phyloP scores from a whole-genome alignment of 257 asterid genomes.

The Lithospermum erythrorhizon region DNA sequence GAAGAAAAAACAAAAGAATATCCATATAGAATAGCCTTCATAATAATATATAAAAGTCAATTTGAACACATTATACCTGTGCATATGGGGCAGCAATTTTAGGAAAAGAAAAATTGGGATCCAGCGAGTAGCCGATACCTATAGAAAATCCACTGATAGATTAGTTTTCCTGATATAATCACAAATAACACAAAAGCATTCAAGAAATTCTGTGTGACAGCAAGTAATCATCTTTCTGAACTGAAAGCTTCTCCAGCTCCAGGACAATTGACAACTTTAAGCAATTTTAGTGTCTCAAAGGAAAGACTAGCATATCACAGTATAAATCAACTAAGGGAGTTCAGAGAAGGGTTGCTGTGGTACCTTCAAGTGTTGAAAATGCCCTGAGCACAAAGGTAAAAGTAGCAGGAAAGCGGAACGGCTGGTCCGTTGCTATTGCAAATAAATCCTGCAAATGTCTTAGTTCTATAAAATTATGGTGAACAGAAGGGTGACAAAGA shows the following conservation, averaged over 20 bases:
- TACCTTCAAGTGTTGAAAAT: slow-evolving; percentile 96
- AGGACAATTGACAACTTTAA: no score
- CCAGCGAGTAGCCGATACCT: slow-evolving; percentile 83
- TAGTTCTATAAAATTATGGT: no score
- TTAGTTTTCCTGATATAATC: not conserved
- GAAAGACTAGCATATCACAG: not conserved
- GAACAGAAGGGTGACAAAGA: not conserved
- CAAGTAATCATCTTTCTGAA: no score
- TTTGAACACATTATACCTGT: slow-evolving; percentile 33
- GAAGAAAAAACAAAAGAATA: no score
- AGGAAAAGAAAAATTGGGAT: slow-evolving; percentile 80
- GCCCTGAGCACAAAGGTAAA: slow-evolving; percentile 91
- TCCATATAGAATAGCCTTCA: no score
- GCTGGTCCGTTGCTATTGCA: slow-evolving; percentile 97
- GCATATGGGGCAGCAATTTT: slow-evolving; percentile 97
- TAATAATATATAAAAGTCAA: not conserved
- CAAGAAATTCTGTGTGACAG: no score
- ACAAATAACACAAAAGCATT: not conserved
- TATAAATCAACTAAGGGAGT: not conserved
- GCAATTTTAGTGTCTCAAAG: no score
- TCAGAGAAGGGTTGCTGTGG: slow-evolving; percentile 21
- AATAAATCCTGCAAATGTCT: slow-evolving; percentile 71
- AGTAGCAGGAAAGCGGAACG: slow-evolving; percentile 89
- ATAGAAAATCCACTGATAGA: slow-evolving; percentile 9
- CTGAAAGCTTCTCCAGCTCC: no score